Evolutionary conservation across 495 filamentous ascomycete species (phyloP), one percentile per base, ranked within the genome.

Genomic region (Durotheca rogersii): DNA sequence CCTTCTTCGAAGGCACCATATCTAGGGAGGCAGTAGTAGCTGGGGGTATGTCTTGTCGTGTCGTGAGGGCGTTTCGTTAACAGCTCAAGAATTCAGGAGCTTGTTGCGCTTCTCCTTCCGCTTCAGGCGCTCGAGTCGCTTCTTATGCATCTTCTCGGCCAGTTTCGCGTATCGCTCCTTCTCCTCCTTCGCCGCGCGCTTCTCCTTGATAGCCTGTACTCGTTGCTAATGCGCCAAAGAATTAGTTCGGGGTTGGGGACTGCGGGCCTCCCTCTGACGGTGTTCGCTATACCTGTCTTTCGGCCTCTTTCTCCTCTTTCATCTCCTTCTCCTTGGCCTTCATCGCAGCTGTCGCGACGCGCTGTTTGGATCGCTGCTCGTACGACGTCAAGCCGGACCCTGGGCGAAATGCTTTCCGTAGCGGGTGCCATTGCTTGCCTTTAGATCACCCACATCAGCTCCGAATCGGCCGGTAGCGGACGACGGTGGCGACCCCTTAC

Each of bases 51-150:
- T n/a, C n/a, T n/a, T n/a, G n/a, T n/a, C n/a, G n/a, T n/a, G n/a
- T 44, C 27, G 44, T 27, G 36, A 23, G 15, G 19, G 16, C 10
- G 32, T 10, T 35, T 10, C 6, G n/a, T n/a, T n/a, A n/a, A n/a
- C 5, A 7, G 40, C 17, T 91, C 76, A 96, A 41, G 89, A 94
- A 69, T 91, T 96, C 60, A 97, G 69, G 60, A 94, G 72, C 75
- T 96, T 97, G 71, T 97, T 99, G 67, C 93, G 82, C 82, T 96
- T 97, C 78, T 97, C 93, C 67, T 89, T 83, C 65, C 90, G 79
- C 83, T 88, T 95, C 68, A 95, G 62, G 52, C 93, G 80, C 72
- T 98, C 93, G 17, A 98, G 85, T 54, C 90, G 76, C 78, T 96
- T 96, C 67, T 76, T 81, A 67, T 97, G 93, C 93, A 98, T 97